These are phyloP conservation scores for Zostera marina DNA, from an alignment of 116 monocot species.

Conservation along the genomic window DNA sequence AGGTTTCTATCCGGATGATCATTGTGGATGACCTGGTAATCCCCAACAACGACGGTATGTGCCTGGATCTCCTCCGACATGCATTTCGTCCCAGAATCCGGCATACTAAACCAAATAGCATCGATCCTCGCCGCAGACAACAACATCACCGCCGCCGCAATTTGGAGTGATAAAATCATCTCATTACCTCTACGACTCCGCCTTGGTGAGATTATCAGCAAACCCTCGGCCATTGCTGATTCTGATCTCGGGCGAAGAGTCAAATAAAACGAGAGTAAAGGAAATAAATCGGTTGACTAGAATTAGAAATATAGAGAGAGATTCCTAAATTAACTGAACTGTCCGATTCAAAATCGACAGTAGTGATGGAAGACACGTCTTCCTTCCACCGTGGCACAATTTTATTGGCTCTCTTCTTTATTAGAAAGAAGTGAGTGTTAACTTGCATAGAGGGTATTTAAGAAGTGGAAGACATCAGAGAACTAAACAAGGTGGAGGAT, in stretches of 20 bases:
- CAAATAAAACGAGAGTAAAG: neutral
- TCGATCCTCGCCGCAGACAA: constrained; percentile 3
- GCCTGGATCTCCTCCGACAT: constrained; percentile 68
- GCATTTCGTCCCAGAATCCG: constrained; percentile 45
- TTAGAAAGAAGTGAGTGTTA: too few relatives aligned
- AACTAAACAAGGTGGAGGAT: too few relatives aligned
- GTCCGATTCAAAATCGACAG: too few relatives aligned
- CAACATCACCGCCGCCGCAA: constrained; percentile 9
- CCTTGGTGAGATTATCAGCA: neutral
- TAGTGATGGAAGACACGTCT: too few relatives aligned
- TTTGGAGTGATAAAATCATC: neutral
- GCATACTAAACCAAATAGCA: constrained; percentile 38
- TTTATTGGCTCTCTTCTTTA: too few relatives aligned
- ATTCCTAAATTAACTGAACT: too few relatives aligned
- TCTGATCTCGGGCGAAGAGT: neutral
- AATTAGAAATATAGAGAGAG: too few relatives aligned
- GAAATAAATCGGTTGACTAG: neutral
- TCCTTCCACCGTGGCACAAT: too few relatives aligned
- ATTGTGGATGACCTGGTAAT: constrained; percentile 33
- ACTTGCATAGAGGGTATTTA: too few relatives aligned
- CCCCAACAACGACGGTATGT: constrained; percentile 49
- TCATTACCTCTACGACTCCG: neutral
- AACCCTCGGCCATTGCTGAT: neutral
- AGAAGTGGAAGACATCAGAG: too few relatives aligned
- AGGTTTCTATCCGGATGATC: constrained; percentile 11